A percentile compares a stretch with the other conserved stretches of the same genome.
Evolutionary conservation across 495 filamentous ascomycete species (phyloP).

Genomic region (Durotheca rogersii): DNA sequence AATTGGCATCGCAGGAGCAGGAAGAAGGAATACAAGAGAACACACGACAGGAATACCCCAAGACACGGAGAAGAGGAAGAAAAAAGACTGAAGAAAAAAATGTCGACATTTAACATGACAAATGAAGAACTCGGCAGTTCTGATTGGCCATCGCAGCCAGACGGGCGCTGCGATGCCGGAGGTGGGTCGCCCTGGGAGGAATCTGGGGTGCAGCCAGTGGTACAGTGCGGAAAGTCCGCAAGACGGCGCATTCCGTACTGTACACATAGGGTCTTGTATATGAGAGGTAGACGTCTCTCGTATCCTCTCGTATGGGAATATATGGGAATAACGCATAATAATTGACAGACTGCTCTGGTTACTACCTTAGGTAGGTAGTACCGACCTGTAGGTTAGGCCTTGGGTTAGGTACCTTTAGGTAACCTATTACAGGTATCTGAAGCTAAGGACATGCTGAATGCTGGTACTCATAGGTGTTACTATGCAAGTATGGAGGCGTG

Average conservation of each 20-base stretch:
- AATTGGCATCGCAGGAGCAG: constrained; percentile 27
- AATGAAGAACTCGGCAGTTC: constrained; percentile 21
- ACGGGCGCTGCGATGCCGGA: constrained; percentile 26
- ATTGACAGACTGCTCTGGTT: no score
- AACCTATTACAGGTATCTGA: no score
- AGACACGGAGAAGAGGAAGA: neutral
- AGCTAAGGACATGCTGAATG: no score
- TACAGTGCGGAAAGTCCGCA: neutral
- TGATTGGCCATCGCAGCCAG: constrained; percentile 21
- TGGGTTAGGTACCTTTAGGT: no score
- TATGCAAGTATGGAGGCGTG: no score
- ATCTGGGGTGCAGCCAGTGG: constrained; percentile 18
- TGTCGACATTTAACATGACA: constrained; percentile 2
- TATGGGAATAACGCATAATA: no score
- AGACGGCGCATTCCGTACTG: neutral
- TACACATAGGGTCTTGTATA: neutral
- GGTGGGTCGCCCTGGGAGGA: constrained; percentile 12
- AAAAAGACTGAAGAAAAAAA: constrained; percentile 19
- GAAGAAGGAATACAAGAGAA: constrained; percentile 4
- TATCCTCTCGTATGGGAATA: no score
- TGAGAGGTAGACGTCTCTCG: no score
- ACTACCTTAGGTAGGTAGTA: no score
- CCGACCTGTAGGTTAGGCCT: no score
- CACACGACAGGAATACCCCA: neutral
- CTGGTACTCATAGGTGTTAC: no score